phyloP scores from a whole-genome alignment of 495 filamentous ascomycete species.

The Cryomyces antarcticus region DNA sequence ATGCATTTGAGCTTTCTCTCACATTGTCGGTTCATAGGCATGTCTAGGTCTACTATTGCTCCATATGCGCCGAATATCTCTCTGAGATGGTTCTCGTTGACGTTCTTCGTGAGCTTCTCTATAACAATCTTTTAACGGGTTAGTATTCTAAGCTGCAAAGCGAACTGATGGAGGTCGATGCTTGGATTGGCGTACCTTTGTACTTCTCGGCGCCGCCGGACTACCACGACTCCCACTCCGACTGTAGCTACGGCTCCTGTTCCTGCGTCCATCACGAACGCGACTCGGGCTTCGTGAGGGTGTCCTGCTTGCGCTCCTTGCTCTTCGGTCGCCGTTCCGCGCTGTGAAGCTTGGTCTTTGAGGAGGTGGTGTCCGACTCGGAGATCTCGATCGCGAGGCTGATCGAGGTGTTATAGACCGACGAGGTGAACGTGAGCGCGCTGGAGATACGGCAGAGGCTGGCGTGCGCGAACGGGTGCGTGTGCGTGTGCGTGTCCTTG shows the following conservation, averaged over 20 bases:
- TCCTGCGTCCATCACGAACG: not conserved
- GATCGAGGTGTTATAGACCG: slow-evolving; percentile 1
- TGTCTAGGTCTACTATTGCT: slow-evolving; percentile 61
- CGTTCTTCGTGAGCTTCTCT: slow-evolving; percentile 90
- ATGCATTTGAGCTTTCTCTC: slow-evolving; percentile 6
- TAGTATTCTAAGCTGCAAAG: not conserved
- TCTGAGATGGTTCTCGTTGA: slow-evolving; percentile 66
- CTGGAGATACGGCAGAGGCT: not conserved
- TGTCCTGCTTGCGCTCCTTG: not conserved
- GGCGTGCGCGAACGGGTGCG: slow-evolving; percentile 1
- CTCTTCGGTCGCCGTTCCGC: not conserved
- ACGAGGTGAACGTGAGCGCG: slow-evolving; percentile 1
- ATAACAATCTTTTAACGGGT: slow-evolving; percentile 46
- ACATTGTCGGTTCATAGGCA: slow-evolving; percentile 81
- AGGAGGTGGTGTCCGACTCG: not conserved
- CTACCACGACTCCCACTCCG: slow-evolving; percentile 1
- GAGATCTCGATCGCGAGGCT: not conserved
- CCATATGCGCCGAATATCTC: slow-evolving; percentile 91
- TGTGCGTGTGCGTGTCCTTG: not conserved
- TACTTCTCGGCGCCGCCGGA: not conserved
- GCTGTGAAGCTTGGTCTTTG: not conserved
- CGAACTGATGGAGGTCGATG: not conserved
- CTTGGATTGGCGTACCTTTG: not conserved
- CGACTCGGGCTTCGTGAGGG: not conserved
- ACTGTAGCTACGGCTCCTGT: slow-evolving; percentile 1